Percentiles rank a stretch among this genome's conserved stretches.
phyloP scores from a whole-genome alignment of 2,329 filamentous ascomycete species.

The Verticillium zaregamsianum region DNA sequence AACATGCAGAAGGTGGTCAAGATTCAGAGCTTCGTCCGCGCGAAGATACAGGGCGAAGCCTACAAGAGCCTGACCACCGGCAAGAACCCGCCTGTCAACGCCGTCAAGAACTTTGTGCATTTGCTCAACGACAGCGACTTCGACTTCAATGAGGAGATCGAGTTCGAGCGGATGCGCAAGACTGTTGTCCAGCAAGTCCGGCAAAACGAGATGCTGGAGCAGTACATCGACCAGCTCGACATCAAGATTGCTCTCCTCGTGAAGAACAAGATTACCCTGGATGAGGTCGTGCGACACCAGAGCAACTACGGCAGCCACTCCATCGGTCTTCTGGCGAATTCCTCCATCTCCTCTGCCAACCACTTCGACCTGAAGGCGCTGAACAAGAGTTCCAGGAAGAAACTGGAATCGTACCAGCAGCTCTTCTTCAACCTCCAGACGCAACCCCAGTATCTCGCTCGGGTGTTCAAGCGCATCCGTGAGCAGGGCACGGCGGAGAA shows the following conservation, averaged over 20 bases:
- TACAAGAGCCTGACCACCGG: conserved; percentile 96
- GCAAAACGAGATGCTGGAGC: conserved; percentile 94
- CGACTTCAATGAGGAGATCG: conserved; percentile 97
- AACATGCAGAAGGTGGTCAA: conserved; percentile 99
- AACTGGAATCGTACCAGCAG: conserved; percentile 95
- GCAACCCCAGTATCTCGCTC: conserved; percentile 88
- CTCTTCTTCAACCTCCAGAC: conserved; percentile 97
- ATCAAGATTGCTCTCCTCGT: conserved; percentile 98
- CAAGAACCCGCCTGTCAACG: conserved; percentile 94
- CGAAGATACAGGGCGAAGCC: conserved; percentile 92
- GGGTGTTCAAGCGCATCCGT: conserved; percentile 78
- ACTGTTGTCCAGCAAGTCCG: conserved; percentile 96
- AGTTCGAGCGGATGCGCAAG: conserved; percentile 92
- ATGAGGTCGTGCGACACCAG: conserved; percentile 96
- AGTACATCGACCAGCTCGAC: conserved; percentile 97
- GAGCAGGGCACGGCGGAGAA: conserved; percentile 84
- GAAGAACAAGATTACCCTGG: conserved; percentile 98
- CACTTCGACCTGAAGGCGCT: conserved; percentile 95
- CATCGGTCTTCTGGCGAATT: conserved; percentile 79
- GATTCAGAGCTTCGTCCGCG: conserved; percentile 93
- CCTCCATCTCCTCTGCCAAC: conserved; percentile 82
- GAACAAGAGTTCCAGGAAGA: conserved; percentile 93
- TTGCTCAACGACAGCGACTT: conserved; percentile 97
- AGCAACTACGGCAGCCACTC: conserved; percentile 92
- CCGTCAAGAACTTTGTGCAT: conserved; percentile 97